Conservation (phyloP, 768 basidiomycete genomes). For the Lactarius hengduanensis region DNA sequence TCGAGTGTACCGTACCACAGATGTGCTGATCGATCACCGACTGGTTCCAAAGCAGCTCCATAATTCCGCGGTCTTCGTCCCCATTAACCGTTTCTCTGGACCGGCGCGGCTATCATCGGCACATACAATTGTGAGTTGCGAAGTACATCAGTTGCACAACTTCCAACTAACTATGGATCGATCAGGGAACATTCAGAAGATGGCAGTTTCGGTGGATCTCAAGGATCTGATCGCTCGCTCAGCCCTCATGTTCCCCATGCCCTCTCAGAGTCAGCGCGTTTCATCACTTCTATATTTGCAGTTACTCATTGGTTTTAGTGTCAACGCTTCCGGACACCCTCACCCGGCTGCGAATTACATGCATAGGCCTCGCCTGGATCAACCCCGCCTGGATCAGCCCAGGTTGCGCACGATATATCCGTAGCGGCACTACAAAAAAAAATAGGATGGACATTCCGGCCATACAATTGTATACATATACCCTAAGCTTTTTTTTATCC, state of each 20-base stretch:
- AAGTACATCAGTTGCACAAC: not conserved
- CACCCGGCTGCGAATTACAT: not conserved
- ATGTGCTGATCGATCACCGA: slow-evolving; percentile 1
- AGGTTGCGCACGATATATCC: slow-evolving; percentile 27
- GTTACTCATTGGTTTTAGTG: slow-evolving; percentile 12
- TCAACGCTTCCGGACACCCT: slow-evolving; percentile 1
- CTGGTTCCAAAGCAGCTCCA: slow-evolving; percentile 10
- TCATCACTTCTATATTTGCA: not conserved
- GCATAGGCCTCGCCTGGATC: not conserved
- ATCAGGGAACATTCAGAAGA: slow-evolving; percentile 24
- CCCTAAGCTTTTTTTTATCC: slow-evolving; percentile 13
- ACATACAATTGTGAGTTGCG: slow-evolving; percentile 19
- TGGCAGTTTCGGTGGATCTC: slow-evolving; percentile 19
- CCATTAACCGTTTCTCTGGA: slow-evolving; percentile 27
- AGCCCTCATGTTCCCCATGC: slow-evolving; percentile 12
- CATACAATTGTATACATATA: not conserved
- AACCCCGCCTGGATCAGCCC: not conserved
- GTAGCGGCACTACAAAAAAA: slow-evolving; percentile 2
- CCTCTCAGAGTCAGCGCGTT: slow-evolving; percentile 18
- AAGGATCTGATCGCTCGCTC: slow-evolving; percentile 17
- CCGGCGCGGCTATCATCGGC: slow-evolving; percentile 17
- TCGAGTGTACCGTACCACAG: not conserved
- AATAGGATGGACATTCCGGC: not conserved
- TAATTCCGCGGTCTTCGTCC: slow-evolving; percentile 13
- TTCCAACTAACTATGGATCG: not conserved